Conservation (phyloP, 2,329 filamentous ascomycete genomes). For the Fusarium floridanum region DNA sequence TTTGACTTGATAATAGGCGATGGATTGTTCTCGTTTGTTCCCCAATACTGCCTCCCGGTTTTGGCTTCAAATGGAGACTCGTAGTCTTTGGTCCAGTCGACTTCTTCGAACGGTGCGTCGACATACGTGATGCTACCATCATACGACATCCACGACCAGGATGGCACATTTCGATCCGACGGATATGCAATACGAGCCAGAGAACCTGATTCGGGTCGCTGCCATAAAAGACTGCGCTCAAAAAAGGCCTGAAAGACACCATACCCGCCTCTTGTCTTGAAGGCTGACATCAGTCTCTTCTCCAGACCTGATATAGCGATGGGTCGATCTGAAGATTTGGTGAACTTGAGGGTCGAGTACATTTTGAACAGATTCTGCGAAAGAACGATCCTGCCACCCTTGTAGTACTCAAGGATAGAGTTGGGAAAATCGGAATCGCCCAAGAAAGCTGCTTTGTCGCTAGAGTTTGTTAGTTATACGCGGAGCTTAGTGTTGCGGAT, state of each 20-base stretch:
- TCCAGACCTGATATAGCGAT: constrained; percentile 44
- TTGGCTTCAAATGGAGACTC: neutral
- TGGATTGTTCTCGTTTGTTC: neutral
- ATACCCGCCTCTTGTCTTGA: constrained; percentile 44
- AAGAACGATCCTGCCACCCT: neutral
- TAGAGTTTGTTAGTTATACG: neutral
- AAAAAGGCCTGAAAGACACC: constrained; percentile 48
- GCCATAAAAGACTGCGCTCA: constrained; percentile 6
- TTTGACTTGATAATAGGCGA: neutral
- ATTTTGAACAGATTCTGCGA: neutral
- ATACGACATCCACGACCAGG: constrained; percentile 11
- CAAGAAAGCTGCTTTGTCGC: neutral
- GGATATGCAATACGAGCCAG: neutral
- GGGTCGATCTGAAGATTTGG: neutral
- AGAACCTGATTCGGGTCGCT: neutral
- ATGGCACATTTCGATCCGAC: neutral
- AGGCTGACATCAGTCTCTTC: constrained; percentile 40
- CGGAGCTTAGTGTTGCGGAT: fast-evolving
- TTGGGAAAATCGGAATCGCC: constrained; percentile 5
- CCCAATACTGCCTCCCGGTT: neutral
- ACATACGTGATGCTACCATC: neutral
- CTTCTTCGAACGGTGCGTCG: neutral
- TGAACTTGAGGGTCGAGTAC: constrained; percentile 1
- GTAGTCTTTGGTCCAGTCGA: constrained; percentile 13
- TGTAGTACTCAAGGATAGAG: neutral